A percentile compares a stretch with the other conserved stretches of the same genome.
Conservation (phyloP, 2,329 filamentous ascomycete species). For the Dactylellina drechsleri region DNA sequence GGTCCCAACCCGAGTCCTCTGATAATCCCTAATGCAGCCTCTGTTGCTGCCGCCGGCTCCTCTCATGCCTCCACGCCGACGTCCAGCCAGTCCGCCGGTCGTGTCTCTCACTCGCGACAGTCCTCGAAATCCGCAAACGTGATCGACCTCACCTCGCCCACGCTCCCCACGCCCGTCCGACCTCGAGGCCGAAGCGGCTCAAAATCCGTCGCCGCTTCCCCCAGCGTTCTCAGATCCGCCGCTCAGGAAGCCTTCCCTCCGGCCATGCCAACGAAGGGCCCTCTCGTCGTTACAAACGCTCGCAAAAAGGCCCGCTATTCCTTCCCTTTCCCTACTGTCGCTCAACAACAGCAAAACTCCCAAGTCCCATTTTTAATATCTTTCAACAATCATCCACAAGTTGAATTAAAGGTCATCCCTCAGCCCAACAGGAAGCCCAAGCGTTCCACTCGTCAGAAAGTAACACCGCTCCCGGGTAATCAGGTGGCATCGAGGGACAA, state of each 20-base stretch:
- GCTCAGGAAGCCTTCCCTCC: conserved; percentile 49
- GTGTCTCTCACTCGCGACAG: conserved; percentile 37
- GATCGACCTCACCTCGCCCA: conserved; percentile 51
- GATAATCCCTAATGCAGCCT: conserved; percentile 30
- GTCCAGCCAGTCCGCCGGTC: conserved; percentile 26
- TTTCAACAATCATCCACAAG: conserved; percentile 27
- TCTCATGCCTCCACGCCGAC: conserved; percentile 51
- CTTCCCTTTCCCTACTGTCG: conserved; percentile 42
- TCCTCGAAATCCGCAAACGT: conserved; percentile 48
- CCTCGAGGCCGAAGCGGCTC: conserved; percentile 32
- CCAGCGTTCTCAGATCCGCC: conserved; percentile 38
- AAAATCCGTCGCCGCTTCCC: conserved; percentile 44
- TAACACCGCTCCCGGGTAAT: conserved; percentile 32
- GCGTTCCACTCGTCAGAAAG: conserved; percentile 41
- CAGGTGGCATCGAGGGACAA: conserved; percentile 40
- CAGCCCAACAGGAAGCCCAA: conserved; percentile 40
- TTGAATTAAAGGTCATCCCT: conserved; percentile 43
- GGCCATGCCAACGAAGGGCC: conserved; percentile 43
- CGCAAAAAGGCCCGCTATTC: conserved; percentile 40
- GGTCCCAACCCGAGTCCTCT: conserved; percentile 43
- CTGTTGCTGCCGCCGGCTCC: not conserved
- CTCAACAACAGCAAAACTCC: conserved; percentile 47
- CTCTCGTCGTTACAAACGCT: conserved; percentile 39
- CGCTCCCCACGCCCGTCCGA: conserved; percentile 36
- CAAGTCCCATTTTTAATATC: conserved; percentile 41